Base-by-base conservation (phyloP, 768 basidiomycete species). In the Hericium erinaceus region DNA sequence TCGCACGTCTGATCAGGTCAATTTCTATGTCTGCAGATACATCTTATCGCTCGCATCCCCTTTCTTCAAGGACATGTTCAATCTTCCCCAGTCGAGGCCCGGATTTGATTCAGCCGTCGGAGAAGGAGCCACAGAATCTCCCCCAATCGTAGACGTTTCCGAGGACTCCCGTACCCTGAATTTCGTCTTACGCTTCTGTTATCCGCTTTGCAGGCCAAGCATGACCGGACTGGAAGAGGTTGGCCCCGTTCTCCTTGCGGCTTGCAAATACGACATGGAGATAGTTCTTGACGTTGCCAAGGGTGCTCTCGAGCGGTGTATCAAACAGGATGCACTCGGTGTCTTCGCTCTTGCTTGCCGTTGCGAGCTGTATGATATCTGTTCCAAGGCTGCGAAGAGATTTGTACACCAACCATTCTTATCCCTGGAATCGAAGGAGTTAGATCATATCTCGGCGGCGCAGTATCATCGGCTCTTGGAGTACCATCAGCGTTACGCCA, bases 61-160 rank as follows among this genome's bases (percentile, higher is more conserved):
- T 18, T 0, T 46, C 44, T 46, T 46, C 55, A 60, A 66, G 24
- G 57, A 61, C 20, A 64, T 74, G 55, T 69, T 74, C 52, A 39
- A 54, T 15, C 52, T 69, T 11, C 67, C n/a, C n/a, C n/a, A n/a
- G n/a, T n/a, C n/a, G n/a, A n/a, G n/a, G n/a, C n/a, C n/a, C n/a
- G n/a, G n/a, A n/a, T n/a, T n/a, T n/a, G n/a, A n/a, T n/a, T n/a
- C n/a, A n/a, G n/a, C n/a, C n/a, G n/a, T n/a, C n/a, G 6, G 33
- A 33, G 33, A 10, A 7, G 9, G 33, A 4, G 1, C 8, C 33
- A 2, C 5, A 33, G 33, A 0, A 33, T 33, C 33, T 33, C 33
- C 6, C 6, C 33, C 33, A 24, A 9, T 46, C 44, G 11, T 46
- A 18, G 20, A 46, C 2, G 16, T 46, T 10, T 46, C n/a, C 2